A percentile compares a stretch with the other conserved stretches of the same genome.
These are phyloP conservation scores for Strigomonas oncopelti DNA, from an alignment of 208 protist species.

Conservation along the genomic window DNA sequence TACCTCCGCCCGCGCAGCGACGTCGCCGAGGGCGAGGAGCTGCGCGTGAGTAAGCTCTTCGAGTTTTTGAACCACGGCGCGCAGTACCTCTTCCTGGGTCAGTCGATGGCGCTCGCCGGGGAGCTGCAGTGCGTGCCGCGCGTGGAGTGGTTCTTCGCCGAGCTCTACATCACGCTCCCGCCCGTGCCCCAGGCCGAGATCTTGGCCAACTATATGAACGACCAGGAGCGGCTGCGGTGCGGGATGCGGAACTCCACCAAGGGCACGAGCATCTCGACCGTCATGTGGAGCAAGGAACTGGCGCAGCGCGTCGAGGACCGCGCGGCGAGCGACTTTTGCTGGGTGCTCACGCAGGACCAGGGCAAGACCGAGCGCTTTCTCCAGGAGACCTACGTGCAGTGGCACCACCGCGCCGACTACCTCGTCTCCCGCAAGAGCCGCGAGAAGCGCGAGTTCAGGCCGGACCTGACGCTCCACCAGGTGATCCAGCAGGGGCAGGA, in stretches of 20 bases:
- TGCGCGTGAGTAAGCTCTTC: constrained; percentile 67
- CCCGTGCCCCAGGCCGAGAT: constrained; percentile 59
- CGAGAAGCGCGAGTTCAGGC: constrained; percentile 84
- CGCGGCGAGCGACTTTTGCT: constrained; percentile 73
- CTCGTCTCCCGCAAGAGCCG: constrained; percentile 81
- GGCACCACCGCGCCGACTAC: constrained; percentile 86
- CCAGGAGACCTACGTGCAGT: constrained; percentile 83
- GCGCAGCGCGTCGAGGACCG: constrained; percentile 45
- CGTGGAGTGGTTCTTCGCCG: constrained; percentile 82
- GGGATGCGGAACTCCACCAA: constrained; percentile 70
- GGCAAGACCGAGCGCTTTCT: constrained; percentile 77
- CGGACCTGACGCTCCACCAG: constrained; percentile 74
- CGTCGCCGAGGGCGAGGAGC: constrained; percentile 40
- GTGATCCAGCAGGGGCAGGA: constrained; percentile 83
- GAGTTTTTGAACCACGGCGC: constrained; percentile 77
- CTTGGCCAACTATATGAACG: constrained; percentile 84
- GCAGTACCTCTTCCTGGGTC: constrained; percentile 78
- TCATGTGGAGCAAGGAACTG: constrained; percentile 72
- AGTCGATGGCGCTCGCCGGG: constrained; percentile 77
- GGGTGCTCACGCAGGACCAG: constrained; percentile 67
- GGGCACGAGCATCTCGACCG: constrained; percentile 46
- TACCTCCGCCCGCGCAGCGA: constrained; percentile 46
- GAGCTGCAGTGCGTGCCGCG: constrained; percentile 68
- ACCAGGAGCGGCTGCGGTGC: constrained; percentile 73
- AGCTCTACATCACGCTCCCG: constrained; percentile 68